These are phyloP conservation scores for Calocera cornea DNA, from an alignment of 768 basidiomycete genomes.

Conservation along the genomic window DNA sequence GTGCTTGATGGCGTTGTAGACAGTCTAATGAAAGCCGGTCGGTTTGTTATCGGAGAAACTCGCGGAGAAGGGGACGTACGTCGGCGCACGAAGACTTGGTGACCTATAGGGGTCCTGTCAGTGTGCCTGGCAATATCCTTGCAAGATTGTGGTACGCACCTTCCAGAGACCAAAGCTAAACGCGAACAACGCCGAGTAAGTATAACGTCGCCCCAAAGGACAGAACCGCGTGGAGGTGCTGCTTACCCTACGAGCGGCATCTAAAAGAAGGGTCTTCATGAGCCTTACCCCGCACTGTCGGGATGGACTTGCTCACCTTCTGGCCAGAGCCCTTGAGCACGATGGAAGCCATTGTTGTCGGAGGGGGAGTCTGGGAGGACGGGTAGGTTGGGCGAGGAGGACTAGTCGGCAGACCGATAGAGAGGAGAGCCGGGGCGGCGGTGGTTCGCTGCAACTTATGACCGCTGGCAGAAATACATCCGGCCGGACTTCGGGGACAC, in stretches of 20 bases:
- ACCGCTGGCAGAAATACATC: constrained; percentile 5
- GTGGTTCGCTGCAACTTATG: constrained; percentile 4
- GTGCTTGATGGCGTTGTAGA: constrained; percentile 72
- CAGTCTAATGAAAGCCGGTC: constrained; percentile 33
- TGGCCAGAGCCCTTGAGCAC: constrained; percentile 45
- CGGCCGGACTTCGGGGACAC: neutral
- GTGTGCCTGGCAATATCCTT: neutral
- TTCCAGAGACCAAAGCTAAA: constrained; percentile 59
- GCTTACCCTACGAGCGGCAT: constrained; percentile 62
- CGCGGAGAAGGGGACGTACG: neutral
- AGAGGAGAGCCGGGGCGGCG: neutral
- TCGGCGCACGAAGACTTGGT: constrained; percentile 5
- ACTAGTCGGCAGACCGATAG: constrained; percentile 6
- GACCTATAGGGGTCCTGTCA: constrained; percentile 2
- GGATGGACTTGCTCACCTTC: constrained; percentile 31
- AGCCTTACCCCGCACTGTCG: constrained; percentile 5
- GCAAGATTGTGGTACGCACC: constrained; percentile 24
- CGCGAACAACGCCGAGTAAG: neutral
- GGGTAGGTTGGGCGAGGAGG: constrained; percentile 11
- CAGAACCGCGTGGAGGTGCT: constrained; percentile 4
- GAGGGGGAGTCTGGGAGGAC: constrained; percentile 11
- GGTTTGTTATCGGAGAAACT: neutral
- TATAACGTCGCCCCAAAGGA: constrained; percentile 6
- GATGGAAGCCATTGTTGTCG: constrained; percentile 36
- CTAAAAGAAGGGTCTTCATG: constrained; percentile 24